phyloP scores from a whole-genome alignment of 1,284 basidiomycete species.

The Papiliotrema laurentii region DNA sequence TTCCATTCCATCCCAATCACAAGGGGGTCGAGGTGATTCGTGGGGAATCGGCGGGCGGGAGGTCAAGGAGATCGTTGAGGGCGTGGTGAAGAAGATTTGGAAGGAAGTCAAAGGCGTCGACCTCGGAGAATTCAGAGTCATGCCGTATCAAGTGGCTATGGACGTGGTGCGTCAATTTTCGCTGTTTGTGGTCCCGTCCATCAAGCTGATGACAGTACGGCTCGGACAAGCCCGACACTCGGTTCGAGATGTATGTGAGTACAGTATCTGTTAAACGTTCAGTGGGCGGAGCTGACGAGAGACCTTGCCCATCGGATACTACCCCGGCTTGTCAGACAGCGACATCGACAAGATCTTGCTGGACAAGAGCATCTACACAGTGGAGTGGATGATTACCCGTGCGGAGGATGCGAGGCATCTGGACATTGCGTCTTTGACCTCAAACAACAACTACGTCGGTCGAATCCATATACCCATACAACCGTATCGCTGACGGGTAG shows the following conservation, averaged over 20 bases:
- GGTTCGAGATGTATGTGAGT: slow-evolving; percentile 75
- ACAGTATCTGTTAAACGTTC: neutral
- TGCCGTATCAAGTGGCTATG: slow-evolving; percentile 85
- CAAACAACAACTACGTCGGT: slow-evolving; percentile 35
- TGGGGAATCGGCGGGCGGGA: slow-evolving; percentile 83
- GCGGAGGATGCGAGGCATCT: slow-evolving; percentile 29
- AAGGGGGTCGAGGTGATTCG: slow-evolving; percentile 46
- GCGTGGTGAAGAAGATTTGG: slow-evolving; percentile 70
- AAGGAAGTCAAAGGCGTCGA: slow-evolving; percentile 55
- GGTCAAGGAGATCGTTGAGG: slow-evolving; percentile 71
- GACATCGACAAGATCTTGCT: slow-evolving; percentile 43
- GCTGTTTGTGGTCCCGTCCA: no score
- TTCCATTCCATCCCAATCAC: no score
- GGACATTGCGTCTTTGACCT: slow-evolving; percentile 29
- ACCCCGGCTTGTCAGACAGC: slow-evolving; percentile 42
- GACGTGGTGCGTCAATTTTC: slow-evolving; percentile 56
- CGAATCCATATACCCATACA: neutral
- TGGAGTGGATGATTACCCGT: slow-evolving; percentile 47
- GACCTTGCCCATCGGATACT: slow-evolving; percentile 48
- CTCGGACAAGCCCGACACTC: slow-evolving; percentile 90
- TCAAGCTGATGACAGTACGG: slow-evolving; percentile 60
- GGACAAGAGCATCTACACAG: slow-evolving; percentile 40
- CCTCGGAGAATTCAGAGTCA: slow-evolving; percentile 62
- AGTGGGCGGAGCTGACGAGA: slow-evolving; percentile 7
- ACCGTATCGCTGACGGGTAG: slow-evolving; percentile 2